Base-by-base conservation (phyloP, 305 asterid genomes). In the Fraxinus greggii region DNA sequence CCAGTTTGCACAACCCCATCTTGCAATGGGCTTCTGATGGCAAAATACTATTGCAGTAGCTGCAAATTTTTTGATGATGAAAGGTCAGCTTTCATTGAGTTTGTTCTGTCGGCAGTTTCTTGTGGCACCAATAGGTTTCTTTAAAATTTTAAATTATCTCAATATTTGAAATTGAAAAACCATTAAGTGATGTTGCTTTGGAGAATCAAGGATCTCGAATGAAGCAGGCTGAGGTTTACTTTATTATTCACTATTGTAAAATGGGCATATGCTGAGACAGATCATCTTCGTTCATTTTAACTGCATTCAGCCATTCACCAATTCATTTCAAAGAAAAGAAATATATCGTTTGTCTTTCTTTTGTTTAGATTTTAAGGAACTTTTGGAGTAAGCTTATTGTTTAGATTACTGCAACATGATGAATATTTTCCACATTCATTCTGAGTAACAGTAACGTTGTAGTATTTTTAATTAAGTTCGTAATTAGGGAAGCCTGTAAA, bases 61-160 rank as follows among this genome's bases (percentile, higher is more conserved):
- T 96, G 99, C 91, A 96, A 92, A 85, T 92, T 96, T 88, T 96
- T 96, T 56, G 99, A 96, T 83, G 98, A 96, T 80, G 98, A 96
- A 88, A 89, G 98, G 99, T 96, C 75, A 84, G 84, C 65, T 79
- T 74, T 75, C 70, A 56, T 81, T 29, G 21, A 38, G 35, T 73
- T 72, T 79, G 56, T 56, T 42, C 82, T 77, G 61, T 72, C 26
- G 63, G 80, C 80, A 29, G 78, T 48, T 72, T 35, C 40, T 75
- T 67, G 67, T 29, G 77, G 77, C 79, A 36, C 69, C 38, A 36
- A 8, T 35, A 35, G 54, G 2, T 70, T 79, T 56, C 48, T 75
- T 51, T 12, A 10, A 54, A 17, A 0, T 17, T 56, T 19, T 19
- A 19, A 56, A 19, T 56, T 56, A 56, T 24, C 72, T 54, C 32